Conservation (phyloP, 164 flowering plant genomes). For the Kalanchoe fedtschenkoi region DNA sequence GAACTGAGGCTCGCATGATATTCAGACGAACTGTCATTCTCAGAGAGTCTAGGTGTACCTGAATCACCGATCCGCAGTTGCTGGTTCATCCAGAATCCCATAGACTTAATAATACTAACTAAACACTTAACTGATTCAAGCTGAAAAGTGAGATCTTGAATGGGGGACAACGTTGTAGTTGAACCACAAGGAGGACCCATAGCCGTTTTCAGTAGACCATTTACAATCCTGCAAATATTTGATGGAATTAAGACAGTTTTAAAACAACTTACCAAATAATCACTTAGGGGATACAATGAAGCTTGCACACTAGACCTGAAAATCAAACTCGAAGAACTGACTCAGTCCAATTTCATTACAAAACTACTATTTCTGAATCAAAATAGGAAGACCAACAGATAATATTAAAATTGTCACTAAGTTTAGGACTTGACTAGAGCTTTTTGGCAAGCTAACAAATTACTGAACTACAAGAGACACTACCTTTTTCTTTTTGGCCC, state of each 20-base stretch:
- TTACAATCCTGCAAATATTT: conserved; percentile 97
- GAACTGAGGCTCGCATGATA: conserved; percentile 28
- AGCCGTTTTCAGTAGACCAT: conserved; percentile 95
- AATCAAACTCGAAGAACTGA: background rate
- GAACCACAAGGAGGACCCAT: conserved; percentile 97
- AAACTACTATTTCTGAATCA: background rate
- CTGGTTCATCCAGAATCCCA: conserved; percentile 97
- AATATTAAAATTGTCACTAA: background rate
- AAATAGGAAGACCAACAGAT: background rate
- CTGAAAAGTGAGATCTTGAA: conserved; percentile 82
- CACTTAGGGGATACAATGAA: background rate
- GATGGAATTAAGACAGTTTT: conserved; percentile 72
- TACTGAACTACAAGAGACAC: too few relatives aligned
- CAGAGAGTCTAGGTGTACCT: conserved; percentile 32
- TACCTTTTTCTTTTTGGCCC: too few relatives aligned
- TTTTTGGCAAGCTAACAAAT: background rate
- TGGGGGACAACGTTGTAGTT: conserved; percentile 69
- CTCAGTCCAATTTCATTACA: background rate
- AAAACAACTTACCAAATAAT: conserved; percentile 32
- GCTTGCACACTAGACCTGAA: background rate
- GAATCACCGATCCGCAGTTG: conserved; percentile 55
- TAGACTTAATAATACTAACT: conserved; percentile 70
- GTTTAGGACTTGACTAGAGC: background rate
- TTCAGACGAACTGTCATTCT: conserved; percentile 43
- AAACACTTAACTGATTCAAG: conserved; percentile 92